Percentiles rank a stretch among this genome's conserved stretches.
phyloP scores from a whole-genome alignment of 108 stramenopile species.

The Pseudonitzschia pungens region DNA sequence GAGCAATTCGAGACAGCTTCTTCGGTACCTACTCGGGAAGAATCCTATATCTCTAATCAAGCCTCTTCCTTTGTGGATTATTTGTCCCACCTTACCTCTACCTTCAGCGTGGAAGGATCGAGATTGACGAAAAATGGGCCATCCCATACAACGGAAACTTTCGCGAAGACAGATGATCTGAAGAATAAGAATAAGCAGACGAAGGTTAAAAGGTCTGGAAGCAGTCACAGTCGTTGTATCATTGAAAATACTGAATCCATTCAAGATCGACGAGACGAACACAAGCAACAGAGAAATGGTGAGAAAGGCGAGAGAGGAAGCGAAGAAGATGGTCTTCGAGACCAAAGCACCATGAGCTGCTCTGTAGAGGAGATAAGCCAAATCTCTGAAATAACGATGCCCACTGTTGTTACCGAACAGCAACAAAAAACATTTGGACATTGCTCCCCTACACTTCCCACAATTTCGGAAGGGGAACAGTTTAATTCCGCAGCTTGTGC shows the following conservation, averaged over 20 bases:
- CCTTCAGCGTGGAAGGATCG: conserved; percentile 8
- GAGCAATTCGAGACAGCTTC: background rate
- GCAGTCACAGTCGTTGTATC: conserved; percentile 13
- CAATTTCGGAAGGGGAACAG: conserved; percentile 13
- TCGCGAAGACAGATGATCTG: background rate
- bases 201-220: conserved; percentile 2
- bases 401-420: background rate
- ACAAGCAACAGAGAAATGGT: background rate
- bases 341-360: background rate
- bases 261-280: conserved; percentile 13
- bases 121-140: background rate
- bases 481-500: background rate
- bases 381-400: conserved; percentile 16
- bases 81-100: background rate
- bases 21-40: background rate
- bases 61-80: background rate
- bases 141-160: background rate
- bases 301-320: background rate
- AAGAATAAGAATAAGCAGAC: background rate
- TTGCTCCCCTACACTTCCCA: conserved; percentile 1
- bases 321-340: conserved; percentile 1
- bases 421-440: background rate
- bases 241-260: conserved; percentile 16
- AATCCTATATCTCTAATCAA: background rate
- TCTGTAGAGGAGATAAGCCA: conserved; percentile 17